A percentile compares a stretch with the other conserved stretches of the same genome.
phyloP scores from a whole-genome alignment of 345 rosid species.

The Hibiscus tridactylites region DNA sequence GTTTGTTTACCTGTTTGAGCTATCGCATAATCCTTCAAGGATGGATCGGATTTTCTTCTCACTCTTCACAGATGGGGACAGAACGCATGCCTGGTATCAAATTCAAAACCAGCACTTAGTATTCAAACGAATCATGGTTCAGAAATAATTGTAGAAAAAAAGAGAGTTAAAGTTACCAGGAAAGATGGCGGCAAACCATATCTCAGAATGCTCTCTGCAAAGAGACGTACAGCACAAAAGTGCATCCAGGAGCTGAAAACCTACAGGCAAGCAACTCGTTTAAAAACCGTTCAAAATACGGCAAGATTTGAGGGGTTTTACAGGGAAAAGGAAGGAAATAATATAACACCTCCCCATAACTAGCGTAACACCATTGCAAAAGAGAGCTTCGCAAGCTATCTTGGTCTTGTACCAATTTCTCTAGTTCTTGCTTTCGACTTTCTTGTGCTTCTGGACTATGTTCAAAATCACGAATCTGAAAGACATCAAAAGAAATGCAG shows the following conservation, averaged over 20 bases:
- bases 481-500: constrained; percentile 9
- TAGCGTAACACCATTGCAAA: constrained; percentile 93
- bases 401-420: constrained; percentile 66
- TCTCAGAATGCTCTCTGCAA: constrained; percentile 93
- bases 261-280: constrained; percentile 30
- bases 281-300: not conserved
- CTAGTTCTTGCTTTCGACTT: constrained; percentile 74
- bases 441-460: constrained; percentile 82
- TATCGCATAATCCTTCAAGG: constrained; percentile 72
- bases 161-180: constrained; percentile 46
- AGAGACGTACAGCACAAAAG: constrained; percentile 87
- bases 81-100: constrained; percentile 67
- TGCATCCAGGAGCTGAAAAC: constrained; percentile 99
- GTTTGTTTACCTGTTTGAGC: constrained; percentile 54
- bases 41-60: constrained; percentile 94
- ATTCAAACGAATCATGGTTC: not conserved
- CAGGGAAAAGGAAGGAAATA: not conserved
- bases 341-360: constrained; percentile 79
- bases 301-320: not conserved
- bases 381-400: constrained; percentile 77
- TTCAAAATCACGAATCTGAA: constrained; percentile 88
- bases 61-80: constrained; percentile 67
- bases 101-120: constrained; percentile 13
- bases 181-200: constrained; percentile 94
- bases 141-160: not conserved